Evolutionary conservation across 257 asterid species (phyloP), one percentile per base, ranked within the genome.

Genomic region (Penstemon davidsonii): DNA sequence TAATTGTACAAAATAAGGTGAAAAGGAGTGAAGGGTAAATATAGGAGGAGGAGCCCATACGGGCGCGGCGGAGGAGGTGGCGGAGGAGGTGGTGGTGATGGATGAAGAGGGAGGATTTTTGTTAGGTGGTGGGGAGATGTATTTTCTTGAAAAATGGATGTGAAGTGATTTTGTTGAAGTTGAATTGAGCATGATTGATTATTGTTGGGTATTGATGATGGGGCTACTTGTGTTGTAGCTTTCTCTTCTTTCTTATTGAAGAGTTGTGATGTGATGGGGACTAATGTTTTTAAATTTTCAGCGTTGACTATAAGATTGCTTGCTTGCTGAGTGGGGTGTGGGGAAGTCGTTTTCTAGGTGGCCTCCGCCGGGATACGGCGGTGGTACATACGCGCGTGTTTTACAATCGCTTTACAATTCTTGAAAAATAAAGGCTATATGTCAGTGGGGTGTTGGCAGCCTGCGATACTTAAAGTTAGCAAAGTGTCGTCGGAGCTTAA

Each of bases 21-120:
- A 68, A 7, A 71, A 8, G 52, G 33, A 33, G 76, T 39, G 2
- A 53, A 60, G 1, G 61, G 18, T 45, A 54, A 8, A 25, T 25
- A 25, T 25, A 3, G 43, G 67, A 37, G 53, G 55, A 60, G 68
- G 73, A 62, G 9, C 68, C 87, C 87, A 82, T 82, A 79, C 76
- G 55, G 73, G 13, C 62, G 77, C 74, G 60, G 69, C 11, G 49
- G 71, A 6, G 76, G 74, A 2, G 53, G 78, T 38, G 61, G 66
- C n/a, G 60, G 69, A 15, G 49, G 71, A 6, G 76, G 74, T 4
- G 53, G 78, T 38, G 61, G 66, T 15, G 18, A 15, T 15, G 18
- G 18, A 15, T 15, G 18, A 8, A 71, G 63, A 2, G 12, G 76
- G 12, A 13, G 61, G 69, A 43, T 41, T 47, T 45, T 13, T 70